Conservation (phyloP, 2,329 filamentous ascomycete species). For the Botrytis aclada region DNA sequence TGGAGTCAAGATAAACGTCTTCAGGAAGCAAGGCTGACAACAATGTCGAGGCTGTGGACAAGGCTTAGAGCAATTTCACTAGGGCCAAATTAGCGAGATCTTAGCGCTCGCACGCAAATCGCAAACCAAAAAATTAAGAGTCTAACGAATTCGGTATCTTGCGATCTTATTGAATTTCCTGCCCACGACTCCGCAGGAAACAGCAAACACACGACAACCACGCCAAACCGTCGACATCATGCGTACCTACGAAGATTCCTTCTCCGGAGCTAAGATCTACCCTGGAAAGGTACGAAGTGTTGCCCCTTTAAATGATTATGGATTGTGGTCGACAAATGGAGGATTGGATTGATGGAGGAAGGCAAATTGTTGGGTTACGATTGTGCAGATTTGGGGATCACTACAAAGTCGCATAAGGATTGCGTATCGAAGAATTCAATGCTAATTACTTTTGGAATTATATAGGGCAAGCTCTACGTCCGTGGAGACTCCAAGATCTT, state of each 20-base stretch:
- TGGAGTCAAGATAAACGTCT: background rate
- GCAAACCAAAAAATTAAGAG: conserved; percentile 19
- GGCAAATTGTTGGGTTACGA: conserved; percentile 6
- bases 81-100: conserved; percentile 20
- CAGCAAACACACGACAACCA: conserved; percentile 29
- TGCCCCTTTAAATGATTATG: conserved; percentile 3
- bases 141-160: conserved; percentile 20
- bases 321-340: conserved; percentile 26
- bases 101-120: conserved; percentile 15
- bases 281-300: conserved; percentile 67
- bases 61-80: background rate
- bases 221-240: conserved; percentile 30
- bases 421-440: conserved; percentile 15
- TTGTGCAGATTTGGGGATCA: background rate
- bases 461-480: conserved; percentile 97
- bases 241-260: conserved; percentile 66
- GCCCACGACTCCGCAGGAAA: conserved; percentile 28
- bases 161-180: conserved; percentile 25
- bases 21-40: background rate
- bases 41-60: conserved; percentile 4
- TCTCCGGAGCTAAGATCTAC: conserved; percentile 77
- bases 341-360: conserved; percentile 14
- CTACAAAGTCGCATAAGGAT: background rate
- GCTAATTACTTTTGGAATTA: conserved; percentile 32
- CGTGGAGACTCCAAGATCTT: conserved; percentile 99